phyloP scores from a whole-genome alignment of 345 rosid genomes.

The Eucalyptus polybractea region DNA sequence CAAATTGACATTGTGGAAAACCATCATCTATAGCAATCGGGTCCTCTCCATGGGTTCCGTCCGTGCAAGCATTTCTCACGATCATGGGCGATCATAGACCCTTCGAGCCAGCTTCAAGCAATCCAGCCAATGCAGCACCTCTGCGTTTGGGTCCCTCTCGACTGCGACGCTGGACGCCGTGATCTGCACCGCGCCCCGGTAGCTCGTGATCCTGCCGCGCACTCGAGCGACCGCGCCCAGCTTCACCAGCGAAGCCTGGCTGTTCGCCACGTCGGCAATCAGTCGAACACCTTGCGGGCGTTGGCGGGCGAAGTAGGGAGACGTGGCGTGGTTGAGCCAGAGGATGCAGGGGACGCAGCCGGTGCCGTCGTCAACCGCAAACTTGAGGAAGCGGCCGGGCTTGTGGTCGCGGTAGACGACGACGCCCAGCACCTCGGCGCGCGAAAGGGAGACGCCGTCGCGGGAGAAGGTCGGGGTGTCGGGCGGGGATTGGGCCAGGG shows the following conservation, averaged over 20 bases:
- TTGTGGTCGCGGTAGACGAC: conserved; percentile 41
- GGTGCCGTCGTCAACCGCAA: conserved; percentile 59
- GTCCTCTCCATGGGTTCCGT: neutral
- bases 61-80: neutral
- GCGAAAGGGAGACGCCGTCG: conserved; percentile 18
- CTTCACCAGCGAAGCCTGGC: conserved; percentile 21
- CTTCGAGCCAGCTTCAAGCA: conserved; percentile 36
- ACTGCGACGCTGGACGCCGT: conserved; percentile 41
- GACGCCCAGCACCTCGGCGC: conserved; percentile 49
- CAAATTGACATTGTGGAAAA: neutral
- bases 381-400: conserved; percentile 47
- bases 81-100: neutral
- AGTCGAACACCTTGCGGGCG: conserved; percentile 30
- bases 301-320: conserved; percentile 37
- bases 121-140: conserved; percentile 70
- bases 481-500: conserved; percentile 4
- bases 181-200: conserved; percentile 53
- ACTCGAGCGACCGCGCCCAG: conserved; percentile 54
- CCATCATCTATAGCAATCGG: neutral
- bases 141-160: conserved; percentile 78
- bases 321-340: conserved; percentile 71
- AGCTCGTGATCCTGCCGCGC: conserved; percentile 50
- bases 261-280: conserved; percentile 28
- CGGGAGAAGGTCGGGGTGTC: conserved; percentile 17
- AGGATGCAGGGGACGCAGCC: conserved; percentile 53